Evolutionary conservation across 495 filamentous ascomycete species (phyloP), one percentile per base, ranked within the genome.

Genomic region (Penicillium ochrochloron): DNA sequence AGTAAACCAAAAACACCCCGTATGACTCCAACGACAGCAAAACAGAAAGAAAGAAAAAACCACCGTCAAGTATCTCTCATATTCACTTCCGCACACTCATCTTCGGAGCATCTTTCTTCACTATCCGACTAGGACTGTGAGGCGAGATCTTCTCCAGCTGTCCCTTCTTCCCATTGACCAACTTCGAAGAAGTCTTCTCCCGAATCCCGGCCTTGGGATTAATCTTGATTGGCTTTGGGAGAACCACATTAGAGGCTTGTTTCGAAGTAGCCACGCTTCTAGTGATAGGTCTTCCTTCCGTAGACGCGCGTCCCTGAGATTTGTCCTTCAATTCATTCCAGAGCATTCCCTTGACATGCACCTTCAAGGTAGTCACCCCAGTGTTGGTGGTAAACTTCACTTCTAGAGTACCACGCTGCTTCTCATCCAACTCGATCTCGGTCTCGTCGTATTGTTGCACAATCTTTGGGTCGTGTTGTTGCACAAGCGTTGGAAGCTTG

Each of bases 361-460:
- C 48, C 12, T 11, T 67, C 44, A 46, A 42, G 19, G 21, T 58
- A 10, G 3, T 23, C 15, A 5, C 33, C 17, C 59, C 41, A 1
- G 11, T 34, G 0, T 27, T 23, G 11, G 19, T 54, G 10, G 37
- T 58, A 8, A 41, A 58, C 9, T 76, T 14, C 76, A 80, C 61
- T 70, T 66, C 3, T 66, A 69, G 17, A 66, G 75, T 54, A 77
- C 70, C 17, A 78, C 82, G 3, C 62, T 84, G n/a, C 84, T 85
- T 65, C 75, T 71, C 29, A 83, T 83, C 73, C 80, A 84, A 67
- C 66, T 81, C 29, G 65, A 56, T 34, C 6, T 59, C 67, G 3
- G 5, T n/a, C 25, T 33, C 31, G 12, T 62, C 46, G 12, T 55
- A 21, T 5, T 37, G 19, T 3, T 25, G 44, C 19, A 21, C 21